A percentile compares a stretch with the other conserved stretches of the same genome.
phyloP scores from a whole-genome alignment of 192 early-diverging fungal genomes.

The Coemansia javaensis region DNA sequence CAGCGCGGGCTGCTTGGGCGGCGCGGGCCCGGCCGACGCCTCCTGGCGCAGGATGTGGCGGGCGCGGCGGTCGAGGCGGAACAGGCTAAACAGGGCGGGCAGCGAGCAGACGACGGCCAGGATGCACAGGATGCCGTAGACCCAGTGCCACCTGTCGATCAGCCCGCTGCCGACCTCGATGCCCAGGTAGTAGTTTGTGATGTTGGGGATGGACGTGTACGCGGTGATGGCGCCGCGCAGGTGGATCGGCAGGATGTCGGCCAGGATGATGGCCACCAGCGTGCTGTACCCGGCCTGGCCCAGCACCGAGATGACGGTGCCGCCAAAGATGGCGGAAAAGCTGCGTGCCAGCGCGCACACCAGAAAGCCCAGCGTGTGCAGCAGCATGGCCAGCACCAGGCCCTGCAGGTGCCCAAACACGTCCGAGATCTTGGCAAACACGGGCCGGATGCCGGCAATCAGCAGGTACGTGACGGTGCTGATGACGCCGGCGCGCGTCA shows the following conservation, averaged over 20 bases:
- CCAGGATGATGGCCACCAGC: slow-evolving; percentile 36
- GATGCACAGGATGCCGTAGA: slow-evolving; percentile 37
- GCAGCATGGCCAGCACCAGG: slow-evolving; percentile 9
- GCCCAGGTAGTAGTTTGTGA: slow-evolving; percentile 46
- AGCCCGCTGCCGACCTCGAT: slow-evolving; percentile 32
- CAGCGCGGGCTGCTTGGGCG: too few relatives aligned
- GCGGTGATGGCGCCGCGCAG: slow-evolving; percentile 29
- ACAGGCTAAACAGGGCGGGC: too few relatives aligned
- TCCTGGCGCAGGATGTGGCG: too few relatives aligned
- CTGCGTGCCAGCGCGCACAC: slow-evolving; percentile 24
- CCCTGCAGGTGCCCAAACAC: slow-evolving; percentile 37
- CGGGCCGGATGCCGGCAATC: slow-evolving; percentile 29
- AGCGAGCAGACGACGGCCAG: slow-evolving; percentile 35
- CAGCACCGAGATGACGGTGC: slow-evolving; percentile 40
- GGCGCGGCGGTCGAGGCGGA: too few relatives aligned
- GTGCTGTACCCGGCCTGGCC: slow-evolving; percentile 40
- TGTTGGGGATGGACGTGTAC: slow-evolving; percentile 31
- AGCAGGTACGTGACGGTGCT: slow-evolving; percentile 33
- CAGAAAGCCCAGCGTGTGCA: slow-evolving; percentile 34
- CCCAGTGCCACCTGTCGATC: slow-evolving; percentile 35
- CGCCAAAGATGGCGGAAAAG: slow-evolving; percentile 35
- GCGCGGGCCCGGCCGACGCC: too few relatives aligned
- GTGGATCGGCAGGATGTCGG: slow-evolving; percentile 40
- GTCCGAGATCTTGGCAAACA: slow-evolving; percentile 36
- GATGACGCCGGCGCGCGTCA: slow-evolving; percentile 26